phyloP scores from a whole-genome alignment of 495 filamentous ascomycete species.

The Aspergillus kassunensis region DNA sequence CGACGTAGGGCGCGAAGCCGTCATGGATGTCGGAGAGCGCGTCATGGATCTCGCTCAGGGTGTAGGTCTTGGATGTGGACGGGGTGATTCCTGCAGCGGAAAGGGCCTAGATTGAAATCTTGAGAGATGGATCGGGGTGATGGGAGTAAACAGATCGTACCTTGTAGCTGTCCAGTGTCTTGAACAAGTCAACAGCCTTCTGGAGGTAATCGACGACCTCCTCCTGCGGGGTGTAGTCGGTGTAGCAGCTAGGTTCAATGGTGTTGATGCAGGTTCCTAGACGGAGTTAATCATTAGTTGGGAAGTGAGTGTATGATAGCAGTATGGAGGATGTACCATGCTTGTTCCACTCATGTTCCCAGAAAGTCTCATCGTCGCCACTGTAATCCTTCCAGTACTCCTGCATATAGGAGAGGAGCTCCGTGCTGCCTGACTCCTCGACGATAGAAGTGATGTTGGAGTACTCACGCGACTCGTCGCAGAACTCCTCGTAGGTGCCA shows the following conservation, averaged over 20 bases:
- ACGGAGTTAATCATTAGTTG: not conserved
- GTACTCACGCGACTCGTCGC: conserved; percentile 60
- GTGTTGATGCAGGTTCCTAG: conserved; percentile 52
- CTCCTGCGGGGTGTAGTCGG: conserved; percentile 52
- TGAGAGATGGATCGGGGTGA: not conserved
- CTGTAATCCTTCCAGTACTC: conserved; percentile 55
- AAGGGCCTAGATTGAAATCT: conserved; percentile 43
- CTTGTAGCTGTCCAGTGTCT: conserved; percentile 56
- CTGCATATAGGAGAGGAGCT: conserved; percentile 65
- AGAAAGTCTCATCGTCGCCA: conserved; percentile 58
- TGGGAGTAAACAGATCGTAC: conserved; percentile 29
- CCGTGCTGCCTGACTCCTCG: conserved; percentile 47
- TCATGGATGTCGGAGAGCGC: conserved; percentile 54
- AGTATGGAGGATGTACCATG: conserved; percentile 44
- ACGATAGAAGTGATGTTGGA: conserved; percentile 64
- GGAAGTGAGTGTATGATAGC: not conserved
- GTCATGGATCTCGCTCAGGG: conserved; percentile 51
- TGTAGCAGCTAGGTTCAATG: conserved; percentile 71
- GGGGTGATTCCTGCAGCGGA: conserved; percentile 62
- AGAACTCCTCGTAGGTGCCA: conserved; percentile 65
- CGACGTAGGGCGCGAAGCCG: conserved; percentile 58
- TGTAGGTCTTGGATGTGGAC: conserved; percentile 55
- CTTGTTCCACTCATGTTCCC: conserved; percentile 80
- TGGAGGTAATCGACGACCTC: conserved; percentile 59
- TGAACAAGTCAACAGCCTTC: conserved; percentile 56